phyloP scores from a whole-genome alignment of 140 eudicot genomes.

The Flaveria floridana region DNA sequence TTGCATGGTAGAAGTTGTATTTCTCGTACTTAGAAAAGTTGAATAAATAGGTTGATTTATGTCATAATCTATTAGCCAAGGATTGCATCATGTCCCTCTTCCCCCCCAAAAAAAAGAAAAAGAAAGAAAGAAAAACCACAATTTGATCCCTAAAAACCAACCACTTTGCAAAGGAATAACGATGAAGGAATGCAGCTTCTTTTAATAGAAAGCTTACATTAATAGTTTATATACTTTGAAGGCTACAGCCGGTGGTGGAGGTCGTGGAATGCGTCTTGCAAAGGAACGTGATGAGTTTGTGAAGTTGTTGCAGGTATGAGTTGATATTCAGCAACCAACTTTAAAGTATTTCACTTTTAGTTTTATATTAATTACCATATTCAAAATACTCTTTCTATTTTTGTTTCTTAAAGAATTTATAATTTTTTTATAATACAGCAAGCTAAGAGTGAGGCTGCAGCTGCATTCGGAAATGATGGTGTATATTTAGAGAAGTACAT shows the following conservation, averaged over 20 bases:
- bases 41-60: not conserved
- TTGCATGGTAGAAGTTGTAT: not conserved
- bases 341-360: not conserved
- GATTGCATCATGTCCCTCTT: not conserved
- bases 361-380: not conserved
- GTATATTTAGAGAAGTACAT: slow-evolving; percentile 86
- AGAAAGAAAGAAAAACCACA: not conserved
- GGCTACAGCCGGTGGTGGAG: slow-evolving; percentile 99
- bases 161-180: slow-evolving; percentile 4
- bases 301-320: slow-evolving; percentile 66
- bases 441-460: slow-evolving; percentile 98
- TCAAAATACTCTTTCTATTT: slow-evolving; percentile 17
- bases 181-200: not conserved
- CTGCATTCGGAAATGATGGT: slow-evolving; percentile 98
- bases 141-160: not conserved
- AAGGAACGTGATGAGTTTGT: slow-evolving; percentile 53
- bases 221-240: slow-evolving; percentile 34
- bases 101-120: not conserved
- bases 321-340: slow-evolving; percentile 13
- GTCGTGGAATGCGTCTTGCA: slow-evolving; percentile 97
- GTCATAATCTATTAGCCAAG: not conserved
- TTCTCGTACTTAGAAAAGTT: not conserved
- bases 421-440: slow-evolving; percentile 37
- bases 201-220: slow-evolving; percentile 2
- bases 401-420: slow-evolving; percentile 21